Base-by-base conservation (phyloP, 345 rosid genomes). In the Rubroshorea leprosula region DNA sequence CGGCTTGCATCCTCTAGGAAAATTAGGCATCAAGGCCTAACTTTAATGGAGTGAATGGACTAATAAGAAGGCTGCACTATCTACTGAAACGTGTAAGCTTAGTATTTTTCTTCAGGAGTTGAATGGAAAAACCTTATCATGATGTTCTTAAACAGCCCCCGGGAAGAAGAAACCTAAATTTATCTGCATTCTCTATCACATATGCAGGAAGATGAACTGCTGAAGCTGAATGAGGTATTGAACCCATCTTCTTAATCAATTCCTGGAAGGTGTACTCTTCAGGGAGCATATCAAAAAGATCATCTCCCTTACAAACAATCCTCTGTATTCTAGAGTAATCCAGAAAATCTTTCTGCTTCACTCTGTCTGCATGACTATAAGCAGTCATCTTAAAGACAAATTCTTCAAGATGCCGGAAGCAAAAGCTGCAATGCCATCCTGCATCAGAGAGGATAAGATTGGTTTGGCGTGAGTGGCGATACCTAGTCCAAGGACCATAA, bases 341-440 rank as follows among this genome's bases (percentile, higher is more conserved):
- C 46, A 89, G 57, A 59, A 77, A 82, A 19, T 77, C 83, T 23
- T 54, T 69, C 48, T 59, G 70, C 55, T 23, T 78, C 15, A 85
- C 99, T 61, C 99, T 79, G 29, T 89, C 87, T 1, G 99, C 97
- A 58, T 92, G 98, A 76, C 98, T 92, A 39, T 86, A 92, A 26
- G 86, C 97, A 18, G 89, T 89, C 93, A 89, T 89, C 77, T 92
- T 89, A 57, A 89, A 83, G 51, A 75, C 82, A n/a, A 89, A 86
- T 7, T 84, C 97, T 6, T 47, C 51, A 14, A 86, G 81, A 5
- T 56, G 67, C 11, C 93, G 71, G 51, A 81, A 89, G 74, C 95
- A 92, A 68, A 89, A 92, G 74, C 98, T 86, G 41, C 95, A 92
- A 67, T 92, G 98, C 96, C 98, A 92, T 15, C 97, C 97, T 17